Percentiles rank a stretch among this genome's conserved stretches.
These are phyloP conservation scores for Sporormia fimetaria DNA, from an alignment of 495 filamentous ascomycete genomes.

Conservation along the genomic window DNA sequence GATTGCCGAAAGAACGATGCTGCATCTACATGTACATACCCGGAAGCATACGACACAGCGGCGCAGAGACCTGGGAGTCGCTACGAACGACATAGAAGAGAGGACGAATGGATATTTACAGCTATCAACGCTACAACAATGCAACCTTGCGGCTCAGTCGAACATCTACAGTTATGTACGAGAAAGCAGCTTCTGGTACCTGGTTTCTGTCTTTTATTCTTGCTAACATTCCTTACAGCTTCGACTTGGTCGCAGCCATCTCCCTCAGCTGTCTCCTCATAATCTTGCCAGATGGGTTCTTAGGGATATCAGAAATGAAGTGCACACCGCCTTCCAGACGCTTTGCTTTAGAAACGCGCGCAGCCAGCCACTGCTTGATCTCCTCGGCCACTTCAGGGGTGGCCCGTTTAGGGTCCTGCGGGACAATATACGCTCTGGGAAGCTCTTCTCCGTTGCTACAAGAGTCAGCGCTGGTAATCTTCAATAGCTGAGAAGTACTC, in stretches of 20 bases:
- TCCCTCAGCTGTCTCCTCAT: conserved; percentile 31
- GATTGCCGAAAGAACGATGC: neutral
- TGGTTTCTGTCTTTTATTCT: no score
- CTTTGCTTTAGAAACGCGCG: conserved; percentile 28
- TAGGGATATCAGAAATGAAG: conserved; percentile 31
- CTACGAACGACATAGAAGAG: no score
- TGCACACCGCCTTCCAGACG: conserved; percentile 29
- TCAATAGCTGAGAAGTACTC: conserved; percentile 5
- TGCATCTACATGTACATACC: conserved; percentile 22
- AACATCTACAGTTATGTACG: no score
- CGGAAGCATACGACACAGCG: no score
- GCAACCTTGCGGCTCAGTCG: no score
- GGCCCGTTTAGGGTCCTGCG: conserved; percentile 11
- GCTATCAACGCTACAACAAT: no score
- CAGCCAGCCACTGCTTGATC: conserved; percentile 26
- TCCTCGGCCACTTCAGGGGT: conserved; percentile 21
- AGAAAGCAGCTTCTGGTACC: no score
- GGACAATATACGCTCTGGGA: conserved; percentile 32
- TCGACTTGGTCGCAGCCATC: conserved; percentile 23
- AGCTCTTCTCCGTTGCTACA: conserved; percentile 30
- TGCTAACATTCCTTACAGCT: no score
- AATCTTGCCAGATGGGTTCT: conserved; percentile 37
- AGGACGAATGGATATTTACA: no score
- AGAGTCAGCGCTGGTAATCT: neutral
- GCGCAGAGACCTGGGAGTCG: no score